Conservation (phyloP, 371 early-diverging fungal species). For the Apophysomyces variabilis region DNA sequence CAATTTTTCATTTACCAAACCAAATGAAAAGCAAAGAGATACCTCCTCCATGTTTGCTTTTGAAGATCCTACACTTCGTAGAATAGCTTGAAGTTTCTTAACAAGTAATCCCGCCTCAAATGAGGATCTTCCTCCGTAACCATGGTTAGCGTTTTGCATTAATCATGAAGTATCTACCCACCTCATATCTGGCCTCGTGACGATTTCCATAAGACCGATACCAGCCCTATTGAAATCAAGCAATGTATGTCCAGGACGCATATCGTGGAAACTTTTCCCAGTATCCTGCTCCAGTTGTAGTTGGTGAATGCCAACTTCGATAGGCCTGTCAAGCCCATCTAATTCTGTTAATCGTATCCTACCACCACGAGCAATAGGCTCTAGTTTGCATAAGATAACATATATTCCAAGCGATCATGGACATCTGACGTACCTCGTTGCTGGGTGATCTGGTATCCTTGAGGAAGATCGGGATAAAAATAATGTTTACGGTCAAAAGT, state of each 20-base stretch:
- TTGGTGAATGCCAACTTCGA: slow-evolving; percentile 77
- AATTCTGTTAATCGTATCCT: slow-evolving; percentile 48
- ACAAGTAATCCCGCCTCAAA: slow-evolving; percentile 79
- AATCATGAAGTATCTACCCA: slow-evolving; percentile 16
- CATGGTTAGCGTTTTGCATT: background rate
- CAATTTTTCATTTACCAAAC: background rate
- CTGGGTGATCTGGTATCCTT: slow-evolving; percentile 95
- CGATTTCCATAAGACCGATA: slow-evolving; percentile 88
- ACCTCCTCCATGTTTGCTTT: slow-evolving; percentile 88
- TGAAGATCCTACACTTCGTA: slow-evolving; percentile 76
- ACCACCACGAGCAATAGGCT: slow-evolving; percentile 75
- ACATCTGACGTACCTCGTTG: slow-evolving; percentile 56
- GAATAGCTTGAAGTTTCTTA: slow-evolving; percentile 74
- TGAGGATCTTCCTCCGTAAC: slow-evolving; percentile 50
- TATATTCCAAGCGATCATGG: background rate
- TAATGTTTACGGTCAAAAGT: slow-evolving; percentile 95
- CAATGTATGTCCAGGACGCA: slow-evolving; percentile 62
- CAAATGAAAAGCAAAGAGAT: slow-evolving; percentile 6
- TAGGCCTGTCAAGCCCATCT: slow-evolving; percentile 57
- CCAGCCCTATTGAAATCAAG: slow-evolving; percentile 91
- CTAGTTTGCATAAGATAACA: slow-evolving; percentile 26
- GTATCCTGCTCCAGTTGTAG: slow-evolving; percentile 94
- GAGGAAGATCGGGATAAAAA: slow-evolving; percentile 91
- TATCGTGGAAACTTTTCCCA: slow-evolving; percentile 80
- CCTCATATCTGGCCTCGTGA: slow-evolving; percentile 84